A percentile compares a stretch with the other conserved stretches of the same genome.
These are phyloP conservation scores for Sugiyamaella americana DNA, from an alignment of 805 yeast genomes.

Conservation along the genomic window DNA sequence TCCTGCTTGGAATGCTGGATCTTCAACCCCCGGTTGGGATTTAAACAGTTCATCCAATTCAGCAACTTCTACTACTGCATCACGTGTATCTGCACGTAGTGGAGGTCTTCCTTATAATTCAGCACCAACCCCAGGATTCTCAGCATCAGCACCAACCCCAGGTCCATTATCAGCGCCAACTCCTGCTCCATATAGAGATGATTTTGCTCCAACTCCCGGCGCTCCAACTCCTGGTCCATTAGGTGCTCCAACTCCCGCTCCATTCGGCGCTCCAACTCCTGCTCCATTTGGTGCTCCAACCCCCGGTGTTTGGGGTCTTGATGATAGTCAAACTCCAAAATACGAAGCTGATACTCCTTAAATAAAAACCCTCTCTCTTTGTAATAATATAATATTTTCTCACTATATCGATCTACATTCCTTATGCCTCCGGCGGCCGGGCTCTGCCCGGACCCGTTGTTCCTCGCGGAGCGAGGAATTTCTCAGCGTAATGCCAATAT, in stretches of 20 bases:
- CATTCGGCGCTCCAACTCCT: conserved; percentile 36
- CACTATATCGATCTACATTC: not conserved
- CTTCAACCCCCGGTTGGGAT: conserved; percentile 44
- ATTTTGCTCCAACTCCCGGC: conserved; percentile 32
- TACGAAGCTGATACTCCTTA: conserved; percentile 26
- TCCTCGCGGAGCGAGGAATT: not conserved
- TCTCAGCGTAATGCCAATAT: no score
- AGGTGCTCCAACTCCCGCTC: conserved; percentile 35
- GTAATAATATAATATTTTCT: not conserved
- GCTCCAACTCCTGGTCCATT: conserved; percentile 34
- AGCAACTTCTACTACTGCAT: conserved; percentile 29
- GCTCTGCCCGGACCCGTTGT: not conserved
- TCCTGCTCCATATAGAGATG: conserved; percentile 31
- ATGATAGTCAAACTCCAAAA: conserved; percentile 28
- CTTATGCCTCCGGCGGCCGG: not conserved
- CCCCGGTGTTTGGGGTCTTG: conserved; percentile 39
- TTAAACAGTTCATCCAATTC: conserved; percentile 34
- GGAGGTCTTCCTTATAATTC: conserved; percentile 25
- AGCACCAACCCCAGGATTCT: conserved; percentile 33
- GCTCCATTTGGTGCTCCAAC: conserved; percentile 32
- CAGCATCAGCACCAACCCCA: conserved; percentile 34
- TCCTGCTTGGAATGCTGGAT: conserved; percentile 39
- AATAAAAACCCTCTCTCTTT: not conserved
- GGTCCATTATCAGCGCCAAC: conserved; percentile 39
- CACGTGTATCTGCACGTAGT: conserved; percentile 17